phyloP scores from a whole-genome alignment of 164 flowering plant species.

The Buxus sempervirens region DNA sequence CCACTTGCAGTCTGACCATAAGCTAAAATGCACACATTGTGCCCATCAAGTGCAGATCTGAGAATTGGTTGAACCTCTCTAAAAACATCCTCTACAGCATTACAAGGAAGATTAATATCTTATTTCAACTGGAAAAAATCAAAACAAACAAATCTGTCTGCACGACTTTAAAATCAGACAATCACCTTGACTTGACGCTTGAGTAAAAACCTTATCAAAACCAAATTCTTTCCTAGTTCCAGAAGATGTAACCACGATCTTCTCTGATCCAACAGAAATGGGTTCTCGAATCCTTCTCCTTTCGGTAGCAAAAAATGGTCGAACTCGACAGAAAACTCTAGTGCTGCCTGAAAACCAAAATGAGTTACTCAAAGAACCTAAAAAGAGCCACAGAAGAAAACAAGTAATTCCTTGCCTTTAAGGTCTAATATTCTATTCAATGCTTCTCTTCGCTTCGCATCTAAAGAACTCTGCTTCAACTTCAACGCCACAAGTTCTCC shows the following conservation, averaged over 20 bases:
- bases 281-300: conserved; percentile 40
- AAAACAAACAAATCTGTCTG: neutral
- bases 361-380: conserved; percentile 1
- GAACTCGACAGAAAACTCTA: conserved; percentile 73
- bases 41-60: conserved; percentile 86
- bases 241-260: conserved; percentile 38
- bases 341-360: conserved; percentile 53
- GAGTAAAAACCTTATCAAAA: conserved; percentile 67
- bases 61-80: conserved; percentile 68
- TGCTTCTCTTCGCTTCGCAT: conserved; percentile 53
- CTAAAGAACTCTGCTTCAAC: conserved; percentile 39
- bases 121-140: conserved; percentile 13
- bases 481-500: conserved; percentile 50
- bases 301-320: conserved; percentile 43
- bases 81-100: conserved; percentile 61
- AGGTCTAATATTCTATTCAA: conserved; percentile 65
- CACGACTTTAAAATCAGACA: conserved; percentile 1
- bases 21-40: conserved; percentile 73
- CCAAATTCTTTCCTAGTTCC: conserved; percentile 55
- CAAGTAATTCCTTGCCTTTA: conserved; percentile 47
- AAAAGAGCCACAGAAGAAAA: neutral
- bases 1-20: conserved; percentile 96
- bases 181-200: conserved; percentile 63
- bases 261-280: conserved; percentile 43
- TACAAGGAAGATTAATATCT: conserved; percentile 14